Percentiles rank a stretch among this genome's conserved stretches.
Conservation (phyloP, 495 filamentous ascomycete species). For the Aspergillus sclerotioniger region DNA sequence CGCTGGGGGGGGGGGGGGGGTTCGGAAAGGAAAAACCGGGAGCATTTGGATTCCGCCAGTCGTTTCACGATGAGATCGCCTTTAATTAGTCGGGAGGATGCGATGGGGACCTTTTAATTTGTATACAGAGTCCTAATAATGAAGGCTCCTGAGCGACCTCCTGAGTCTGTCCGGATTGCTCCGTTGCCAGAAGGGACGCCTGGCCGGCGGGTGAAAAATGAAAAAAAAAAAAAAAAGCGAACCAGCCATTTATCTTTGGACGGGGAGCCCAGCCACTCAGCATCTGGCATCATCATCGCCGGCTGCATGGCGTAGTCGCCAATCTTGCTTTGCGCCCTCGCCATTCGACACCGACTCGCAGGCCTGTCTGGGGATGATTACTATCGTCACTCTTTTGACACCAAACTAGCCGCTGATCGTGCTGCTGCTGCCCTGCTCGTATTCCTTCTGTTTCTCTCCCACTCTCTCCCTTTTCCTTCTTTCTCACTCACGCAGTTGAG, state of each 20-base stretch:
- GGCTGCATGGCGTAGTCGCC: background rate
- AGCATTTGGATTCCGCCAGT: background rate
- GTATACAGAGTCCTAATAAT: background rate
- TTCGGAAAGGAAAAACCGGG: background rate
- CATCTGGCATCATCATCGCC: background rate
- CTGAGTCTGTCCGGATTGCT: too few species aligned
- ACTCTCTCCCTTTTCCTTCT: background rate
- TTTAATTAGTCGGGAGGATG: conserved; percentile 5
- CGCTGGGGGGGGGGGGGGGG: too few species aligned
- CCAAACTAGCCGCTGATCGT: conserved; percentile 5
- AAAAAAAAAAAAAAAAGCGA: background rate
- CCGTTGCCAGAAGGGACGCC: too few species aligned
- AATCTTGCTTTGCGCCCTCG: background rate
- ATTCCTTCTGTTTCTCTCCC: conserved; percentile 1
- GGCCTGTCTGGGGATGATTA: background rate
- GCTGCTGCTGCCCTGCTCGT: background rate
- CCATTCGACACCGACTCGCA: background rate
- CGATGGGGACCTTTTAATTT: background rate
- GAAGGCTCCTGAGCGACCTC: background rate
- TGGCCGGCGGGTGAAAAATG: background rate
- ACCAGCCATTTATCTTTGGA: background rate
- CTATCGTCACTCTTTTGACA: conserved; percentile 8
- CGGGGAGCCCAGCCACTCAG: conserved; percentile 1
- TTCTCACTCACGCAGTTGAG: background rate
- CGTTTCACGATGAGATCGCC: conserved; percentile 5